Percentiles rank a stretch among this genome's conserved stretches.
Evolutionary conservation across 331 rosid genomes (phyloP).

Genomic region (Acacia pycnantha): DNA sequence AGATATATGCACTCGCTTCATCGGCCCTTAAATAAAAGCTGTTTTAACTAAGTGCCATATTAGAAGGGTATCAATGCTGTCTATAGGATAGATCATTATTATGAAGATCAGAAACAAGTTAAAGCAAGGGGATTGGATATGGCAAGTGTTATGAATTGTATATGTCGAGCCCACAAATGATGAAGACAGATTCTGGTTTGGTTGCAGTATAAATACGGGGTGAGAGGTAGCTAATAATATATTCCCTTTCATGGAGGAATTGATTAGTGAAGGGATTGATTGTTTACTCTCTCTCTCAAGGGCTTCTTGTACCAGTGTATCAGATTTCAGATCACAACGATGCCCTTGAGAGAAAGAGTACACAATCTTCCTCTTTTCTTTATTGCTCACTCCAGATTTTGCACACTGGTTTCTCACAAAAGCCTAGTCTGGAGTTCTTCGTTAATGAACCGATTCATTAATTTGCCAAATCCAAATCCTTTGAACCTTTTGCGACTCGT

Average conservation of each 20-base stretch:
- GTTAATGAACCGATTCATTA: neutral
- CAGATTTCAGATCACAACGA: conserved; percentile 6
- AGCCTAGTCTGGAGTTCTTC: neutral
- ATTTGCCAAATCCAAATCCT: neutral
- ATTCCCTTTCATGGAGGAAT: conserved; percentile 23
- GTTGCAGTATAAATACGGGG: conserved; percentile 43
- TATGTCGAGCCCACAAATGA: conserved; percentile 36
- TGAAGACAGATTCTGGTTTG: conserved; percentile 14
- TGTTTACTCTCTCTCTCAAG: conserved; percentile 61
- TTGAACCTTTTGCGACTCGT: neutral
- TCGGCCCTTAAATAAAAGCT: neutral
- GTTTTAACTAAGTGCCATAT: neutral
- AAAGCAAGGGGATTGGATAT: neutral
- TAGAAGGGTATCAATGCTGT: neutral
- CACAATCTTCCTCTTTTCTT: neutral
- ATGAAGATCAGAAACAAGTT: neutral
- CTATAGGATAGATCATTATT: neutral
- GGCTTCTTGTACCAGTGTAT: neutral
- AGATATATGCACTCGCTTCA: conserved; percentile 34
- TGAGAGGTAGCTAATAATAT: neutral
- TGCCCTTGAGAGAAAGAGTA: conserved; percentile 21
- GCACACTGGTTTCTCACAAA: neutral
- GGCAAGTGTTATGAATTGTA: conserved; percentile 23
- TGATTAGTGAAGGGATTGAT: conserved; percentile 33
- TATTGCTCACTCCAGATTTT: conserved; percentile 35